Evolutionary conservation across 345 rosid genomes (phyloP), one percentile per base, ranked within the genome.

Genomic region (Camelina hispida): DNA sequence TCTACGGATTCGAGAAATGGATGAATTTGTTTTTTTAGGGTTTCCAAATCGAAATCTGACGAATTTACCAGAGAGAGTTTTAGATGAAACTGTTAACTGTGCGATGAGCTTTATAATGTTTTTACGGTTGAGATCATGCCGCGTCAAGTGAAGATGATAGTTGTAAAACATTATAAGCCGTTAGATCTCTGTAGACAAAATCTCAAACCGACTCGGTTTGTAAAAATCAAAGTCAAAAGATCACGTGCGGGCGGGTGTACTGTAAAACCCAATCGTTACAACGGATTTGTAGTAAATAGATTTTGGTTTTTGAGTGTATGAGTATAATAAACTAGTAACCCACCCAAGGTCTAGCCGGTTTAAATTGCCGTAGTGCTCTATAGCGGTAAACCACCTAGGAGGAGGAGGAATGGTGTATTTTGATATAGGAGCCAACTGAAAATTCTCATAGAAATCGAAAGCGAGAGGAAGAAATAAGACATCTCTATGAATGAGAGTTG

Each of bases 21-120:
- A 54, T 53, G 50, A 50, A 10, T 35, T 25, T 25, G 30, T 53
- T 12, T 3, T 18, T 11, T 17, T 52, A 62, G 53, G 69, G 76
- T 25, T 50, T 20, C 8, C 8, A 22, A 60, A 72, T 48, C 40
- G 67, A 71, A 71, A 71, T 71, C 75, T 47, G 59, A 47, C 35
- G 37, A 69, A 57, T 2, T 16, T 43, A 44, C 63, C 48, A 10
- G 8, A 53, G 11, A 28, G 30, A 28, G 8, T 1, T 34, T 23
- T 1, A 40, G 17, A 46, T 3, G 17, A 46, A 46, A n/a, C 9
- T 69, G 9, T 55, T 43, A 56, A 55, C 46, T 22, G 3, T 22
- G 3, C 34, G 28, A 58, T 17, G 37, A n/a, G 17, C 63, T 55
- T 42, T 10, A 17, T 60, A 37, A 18, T 6, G 4, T 28, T 4